phyloP scores from a whole-genome alignment of 768 basidiomycete genomes.

The Lanmaoa rubissima region DNA sequence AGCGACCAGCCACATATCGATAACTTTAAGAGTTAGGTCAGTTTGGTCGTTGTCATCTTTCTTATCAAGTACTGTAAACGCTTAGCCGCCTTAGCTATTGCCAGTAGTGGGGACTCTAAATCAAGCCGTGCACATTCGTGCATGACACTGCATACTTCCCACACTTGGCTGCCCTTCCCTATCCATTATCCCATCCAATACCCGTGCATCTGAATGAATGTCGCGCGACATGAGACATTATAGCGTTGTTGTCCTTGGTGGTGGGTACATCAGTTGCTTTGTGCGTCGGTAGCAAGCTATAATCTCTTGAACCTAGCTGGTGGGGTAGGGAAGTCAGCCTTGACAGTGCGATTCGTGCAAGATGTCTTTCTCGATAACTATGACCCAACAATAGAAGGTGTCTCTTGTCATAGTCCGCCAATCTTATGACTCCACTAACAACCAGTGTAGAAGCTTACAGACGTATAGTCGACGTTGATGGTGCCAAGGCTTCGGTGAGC shows the following conservation, averaged over 20 bases:
- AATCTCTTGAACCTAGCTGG: constrained; percentile 51
- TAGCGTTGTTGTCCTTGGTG: constrained; percentile 79
- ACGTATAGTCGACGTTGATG: constrained; percentile 63
- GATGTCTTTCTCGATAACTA: constrained; percentile 74
- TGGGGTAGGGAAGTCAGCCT: constrained; percentile 85
- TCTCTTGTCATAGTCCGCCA: constrained; percentile 5
- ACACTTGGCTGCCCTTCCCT: constrained; percentile 12
- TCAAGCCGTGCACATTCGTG: constrained; percentile 1
- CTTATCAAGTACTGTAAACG: background rate
- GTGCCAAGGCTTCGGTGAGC: constrained; percentile 56
- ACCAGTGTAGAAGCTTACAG: constrained; percentile 63
- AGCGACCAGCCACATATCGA: background rate
- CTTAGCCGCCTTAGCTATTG: constrained; percentile 3
- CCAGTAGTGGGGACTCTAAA: background rate
- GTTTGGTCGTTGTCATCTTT: background rate
- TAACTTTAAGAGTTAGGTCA: background rate
- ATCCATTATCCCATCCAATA: constrained; percentile 10
- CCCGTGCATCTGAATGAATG: constrained; percentile 1
- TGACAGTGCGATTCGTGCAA: constrained; percentile 76
- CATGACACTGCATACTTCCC: constrained; percentile 23
- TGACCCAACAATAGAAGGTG: constrained; percentile 85
- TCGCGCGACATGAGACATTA: constrained; percentile 58
- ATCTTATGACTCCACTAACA: constrained; percentile 8
- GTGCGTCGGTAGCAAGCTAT: background rate
- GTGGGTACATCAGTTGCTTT: constrained; percentile 38